These are phyloP conservation scores for Ascochyta pisi DNA, from an alignment of 2,329 filamentous ascomycete species.

Conservation along the genomic window DNA sequence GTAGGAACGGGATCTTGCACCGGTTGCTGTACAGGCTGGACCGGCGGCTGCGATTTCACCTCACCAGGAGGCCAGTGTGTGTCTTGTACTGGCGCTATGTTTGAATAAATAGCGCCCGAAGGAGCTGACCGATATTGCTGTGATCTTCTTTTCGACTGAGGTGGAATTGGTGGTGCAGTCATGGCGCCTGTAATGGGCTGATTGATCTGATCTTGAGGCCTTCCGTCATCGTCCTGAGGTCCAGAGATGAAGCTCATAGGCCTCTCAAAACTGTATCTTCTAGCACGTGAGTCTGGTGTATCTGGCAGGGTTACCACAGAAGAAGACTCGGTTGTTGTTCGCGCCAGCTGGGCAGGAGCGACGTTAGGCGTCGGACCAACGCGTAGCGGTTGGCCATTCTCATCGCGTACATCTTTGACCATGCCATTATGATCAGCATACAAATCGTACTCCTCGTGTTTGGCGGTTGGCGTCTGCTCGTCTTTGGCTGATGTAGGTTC, in stretches of 20 bases:
- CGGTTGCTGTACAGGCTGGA: slow-evolving; percentile 2
- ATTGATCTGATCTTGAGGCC: slow-evolving; percentile 48
- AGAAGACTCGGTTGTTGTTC: slow-evolving; percentile 9
- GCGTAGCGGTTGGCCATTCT: slow-evolving; percentile 38
- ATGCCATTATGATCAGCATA: slow-evolving; percentile 49
- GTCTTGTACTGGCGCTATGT: slow-evolving; percentile 12
- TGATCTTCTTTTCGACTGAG: slow-evolving; percentile 17
- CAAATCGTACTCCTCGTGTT: slow-evolving; percentile 43
- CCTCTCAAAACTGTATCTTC: slow-evolving; percentile 41
- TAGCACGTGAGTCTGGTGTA: slow-evolving; percentile 27
- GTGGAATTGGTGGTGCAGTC: slow-evolving; percentile 9
- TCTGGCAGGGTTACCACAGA: slow-evolving; percentile 11
- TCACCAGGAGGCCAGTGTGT: slow-evolving; percentile 14
- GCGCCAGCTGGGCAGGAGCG: slow-evolving; percentile 12
- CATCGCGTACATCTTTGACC: slow-evolving; percentile 43
- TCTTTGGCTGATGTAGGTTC: slow-evolving; percentile 25
- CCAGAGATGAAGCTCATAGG: slow-evolving; percentile 49
- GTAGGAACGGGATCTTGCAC: slow-evolving; percentile 5
- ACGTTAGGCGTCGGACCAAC: slow-evolving; percentile 12
- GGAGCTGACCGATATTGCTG: slow-evolving; percentile 14
- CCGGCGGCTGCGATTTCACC: slow-evolving; percentile 1
- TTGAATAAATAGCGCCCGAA: slow-evolving; percentile 19
- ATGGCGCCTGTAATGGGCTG: slow-evolving; percentile 17
- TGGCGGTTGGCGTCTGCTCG: slow-evolving; percentile 24
- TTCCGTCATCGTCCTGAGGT: slow-evolving; percentile 42